Evolutionary conservation across 768 basidiomycete species (phyloP), one percentile per base, ranked within the genome.

Genomic region (Lactarius tabidus): DNA sequence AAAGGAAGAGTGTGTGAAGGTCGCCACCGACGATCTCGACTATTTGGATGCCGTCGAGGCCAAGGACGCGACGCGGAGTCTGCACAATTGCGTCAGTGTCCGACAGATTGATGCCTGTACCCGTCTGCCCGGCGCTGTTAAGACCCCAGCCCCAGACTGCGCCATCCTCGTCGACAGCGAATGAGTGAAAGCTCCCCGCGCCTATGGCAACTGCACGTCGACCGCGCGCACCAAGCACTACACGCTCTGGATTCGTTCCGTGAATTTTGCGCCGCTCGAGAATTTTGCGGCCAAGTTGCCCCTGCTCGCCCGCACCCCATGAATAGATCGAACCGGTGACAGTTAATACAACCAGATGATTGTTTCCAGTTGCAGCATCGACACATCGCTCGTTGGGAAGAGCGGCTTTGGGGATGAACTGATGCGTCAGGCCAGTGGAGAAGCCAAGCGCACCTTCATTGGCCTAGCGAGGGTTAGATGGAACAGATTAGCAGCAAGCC

Each of bases 91-190:
- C 81, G 54, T 82, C 82, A 17, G 75, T 69, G 10, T 80, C 77
- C 14, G 72, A 71, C 78, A 79, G 75, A 78, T 79, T 70, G 66
- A 75, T 73, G 9, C 78, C 80, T 0, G 89, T 87, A 36, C 90
- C 91, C 1, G 85, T 85, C 75, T 93, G 91, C 33, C 89, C 95
- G 88, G 83, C 90, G 76, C 80, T 91, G 75, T 98, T 97, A 65
- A 95, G 79, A n/a, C 96, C 96, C 96, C 96, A 98, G 15, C 86
- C 93, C 87, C 89, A 98, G 10, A 96, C 90, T 57, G 82, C 84
- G 33, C 93, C 95, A 7, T 80, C 77, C 59, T 89, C 84, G 73
- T 94, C 89, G 63, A 98, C 86, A 3, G 95, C 95, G 71, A 97
- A 98, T 0, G 93, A 95, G 71, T 92, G 90, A 75, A 87, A 91